phyloP scores from a whole-genome alignment of 129 eudicot species.

The Oenanthe sinensis region DNA sequence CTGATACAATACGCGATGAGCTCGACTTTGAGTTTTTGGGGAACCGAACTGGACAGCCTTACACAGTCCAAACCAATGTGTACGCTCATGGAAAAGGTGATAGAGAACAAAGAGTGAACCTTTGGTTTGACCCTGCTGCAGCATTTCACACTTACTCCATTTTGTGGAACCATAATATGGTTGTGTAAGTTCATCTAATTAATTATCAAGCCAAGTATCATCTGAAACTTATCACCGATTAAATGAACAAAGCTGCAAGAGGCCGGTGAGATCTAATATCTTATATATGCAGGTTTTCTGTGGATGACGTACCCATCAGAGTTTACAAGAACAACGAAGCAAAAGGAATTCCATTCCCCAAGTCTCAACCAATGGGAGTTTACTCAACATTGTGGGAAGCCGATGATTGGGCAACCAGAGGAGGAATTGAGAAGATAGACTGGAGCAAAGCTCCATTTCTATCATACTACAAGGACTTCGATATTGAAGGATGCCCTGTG shows the following conservation, averaged over 20 bases:
- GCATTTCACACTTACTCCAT: conserved; percentile 67
- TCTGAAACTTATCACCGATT: not conserved
- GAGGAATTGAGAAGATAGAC: conserved; percentile 73
- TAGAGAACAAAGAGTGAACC: conserved; percentile 77
- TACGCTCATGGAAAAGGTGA: conserved; percentile 78
- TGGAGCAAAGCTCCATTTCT: conserved; percentile 90
- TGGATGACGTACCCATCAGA: conserved; percentile 74
- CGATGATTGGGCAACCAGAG: conserved; percentile 93
- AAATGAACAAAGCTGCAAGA: not conserved
- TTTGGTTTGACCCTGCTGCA: conserved; percentile 86
- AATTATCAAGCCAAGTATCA: not conserved
- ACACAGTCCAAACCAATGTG: conserved; percentile 80
- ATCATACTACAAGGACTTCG: conserved; percentile 80
- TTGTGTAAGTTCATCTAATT: conserved; percentile 41
- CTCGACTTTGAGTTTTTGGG: conserved; percentile 90
- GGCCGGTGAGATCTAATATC: not conserved
- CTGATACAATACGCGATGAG: conserved; percentile 56
- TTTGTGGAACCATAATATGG: conserved; percentile 63
- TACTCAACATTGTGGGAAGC: conserved; percentile 92
- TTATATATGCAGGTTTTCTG: conserved; percentile 40
- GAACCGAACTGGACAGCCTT: conserved; percentile 79
- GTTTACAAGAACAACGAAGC: conserved; percentile 87
- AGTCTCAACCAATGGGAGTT: conserved; percentile 75
- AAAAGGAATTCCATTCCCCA: conserved; percentile 58
- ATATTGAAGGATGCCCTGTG: conserved; percentile 73